Percentiles rank a stretch among this genome's conserved stretches.
These are phyloP conservation scores for Fusarium hainanense DNA, from an alignment of 2,329 filamentous ascomycete species.

Conservation along the genomic window DNA sequence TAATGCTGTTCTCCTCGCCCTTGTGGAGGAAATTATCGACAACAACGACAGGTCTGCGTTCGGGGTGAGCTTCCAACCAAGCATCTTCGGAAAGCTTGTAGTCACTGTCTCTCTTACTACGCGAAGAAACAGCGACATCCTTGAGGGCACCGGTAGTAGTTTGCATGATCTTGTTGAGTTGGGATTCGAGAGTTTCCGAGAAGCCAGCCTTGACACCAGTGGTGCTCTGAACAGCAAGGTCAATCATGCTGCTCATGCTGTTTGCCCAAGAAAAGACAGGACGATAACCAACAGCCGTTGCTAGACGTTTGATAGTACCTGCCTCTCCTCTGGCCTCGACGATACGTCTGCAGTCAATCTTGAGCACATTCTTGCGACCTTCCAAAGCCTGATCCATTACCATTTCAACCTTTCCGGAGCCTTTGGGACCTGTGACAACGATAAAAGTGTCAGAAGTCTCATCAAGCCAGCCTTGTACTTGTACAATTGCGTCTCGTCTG, in stretches of 20 bases:
- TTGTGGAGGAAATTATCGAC: conserved; percentile 94
- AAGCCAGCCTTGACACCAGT: conserved; percentile 95
- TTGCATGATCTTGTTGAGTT: conserved; percentile 88
- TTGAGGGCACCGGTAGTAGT: conserved; percentile 84
- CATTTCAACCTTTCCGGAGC: conserved; percentile 90
- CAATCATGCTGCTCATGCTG: conserved; percentile 89
- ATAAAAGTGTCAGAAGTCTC: conserved; percentile 93
- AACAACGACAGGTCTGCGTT: conserved; percentile 83
- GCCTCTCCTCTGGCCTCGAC: conserved; percentile 91
- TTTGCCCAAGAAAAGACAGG: conserved; percentile 98
- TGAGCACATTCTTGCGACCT: conserved; percentile 78
- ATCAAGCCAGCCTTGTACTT: conserved; percentile 85
- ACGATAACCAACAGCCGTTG: conserved; percentile 85
- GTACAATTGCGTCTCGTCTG: conserved; percentile 81
- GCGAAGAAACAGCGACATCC: conserved; percentile 75
- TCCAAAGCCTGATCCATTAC: conserved; percentile 86
- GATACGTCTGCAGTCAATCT: conserved; percentile 93
- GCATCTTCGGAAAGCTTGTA: conserved; percentile 80
- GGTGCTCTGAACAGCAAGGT: conserved; percentile 91
- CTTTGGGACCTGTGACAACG: conserved; percentile 90
- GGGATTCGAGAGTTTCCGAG: conserved; percentile 89
- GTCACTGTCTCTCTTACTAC: conserved; percentile 80
- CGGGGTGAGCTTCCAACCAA: conserved; percentile 89
- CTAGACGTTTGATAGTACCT: conserved; percentile 84
- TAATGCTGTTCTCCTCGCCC: conserved; percentile 69